Evolutionary conservation across 176 grass and related monocot species (phyloP), one percentile per base, ranked within the genome.

Genomic region (Cenchrus purpureus): DNA sequence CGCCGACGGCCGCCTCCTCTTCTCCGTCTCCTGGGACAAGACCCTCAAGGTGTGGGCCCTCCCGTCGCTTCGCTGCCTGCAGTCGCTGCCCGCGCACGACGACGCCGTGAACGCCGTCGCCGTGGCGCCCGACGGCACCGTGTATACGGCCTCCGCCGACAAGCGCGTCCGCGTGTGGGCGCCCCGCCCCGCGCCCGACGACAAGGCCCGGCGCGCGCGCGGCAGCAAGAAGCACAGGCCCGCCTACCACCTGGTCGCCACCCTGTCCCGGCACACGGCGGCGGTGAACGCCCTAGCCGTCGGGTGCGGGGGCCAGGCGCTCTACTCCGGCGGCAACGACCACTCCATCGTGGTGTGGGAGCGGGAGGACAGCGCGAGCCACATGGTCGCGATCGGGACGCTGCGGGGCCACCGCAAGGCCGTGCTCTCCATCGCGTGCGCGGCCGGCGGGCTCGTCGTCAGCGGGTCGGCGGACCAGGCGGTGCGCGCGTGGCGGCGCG

Each of bases 21-120:
- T 95, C 86, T 98, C 96, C 67, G 91, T 89, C 17, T 98, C 96
- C 43, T 98, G 96, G 96, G 96, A 98, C 86, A 93, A 71, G 78
- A 92, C 93, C 15, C 96, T 98, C 58, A 98, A 98, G 87, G 76
- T 98, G 50, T 98, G 93, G 96, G 85, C 87, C n/a, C 19, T 89
- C 14, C 78, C 89, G 32, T 92, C 92, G 1, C 86, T 93, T 31
- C 87, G 96, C 59, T 98, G 96, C 85, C 40, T 98, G 15, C 92
- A 98, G 57, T 98, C 96, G 1, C 60, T 95, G 17, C 34, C 43
- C 2, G 96, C 96, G 53, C 96, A 98, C 72, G 93, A 98, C 59
- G 96, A 98, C 56, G 96, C 96, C 7, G 82, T 98, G 46, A 98
- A 98, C 84, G 89, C 96, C 55, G 79, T 98, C 15, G 91, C 91